Conservation (phyloP, 306 rosid genomes). For the Ormosia emarginata region DNA sequence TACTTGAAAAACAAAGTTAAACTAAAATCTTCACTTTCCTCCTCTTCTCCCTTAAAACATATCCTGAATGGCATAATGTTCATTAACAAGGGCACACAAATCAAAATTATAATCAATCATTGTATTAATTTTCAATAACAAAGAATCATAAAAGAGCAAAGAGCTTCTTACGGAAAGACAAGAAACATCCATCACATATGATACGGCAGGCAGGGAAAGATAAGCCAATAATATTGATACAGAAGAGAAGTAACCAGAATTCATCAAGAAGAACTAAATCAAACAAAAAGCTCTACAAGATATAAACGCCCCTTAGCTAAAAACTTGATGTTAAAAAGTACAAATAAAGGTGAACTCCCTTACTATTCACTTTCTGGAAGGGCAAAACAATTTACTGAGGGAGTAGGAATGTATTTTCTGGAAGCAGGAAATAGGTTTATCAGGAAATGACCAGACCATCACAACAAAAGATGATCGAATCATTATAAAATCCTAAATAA, state of each 20-base stretch:
- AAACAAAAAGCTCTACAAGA: constrained; percentile 34
- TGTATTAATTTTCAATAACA: background rate
- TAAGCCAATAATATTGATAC: background rate
- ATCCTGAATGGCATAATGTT: background rate
- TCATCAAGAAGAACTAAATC: background rate
- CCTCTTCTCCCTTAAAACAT: background rate
- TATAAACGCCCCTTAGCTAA: constrained; percentile 34
- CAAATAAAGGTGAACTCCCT: constrained; percentile 39
- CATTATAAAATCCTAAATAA: constrained; percentile 29
- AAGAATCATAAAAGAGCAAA: background rate
- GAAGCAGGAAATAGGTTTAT: constrained; percentile 28
- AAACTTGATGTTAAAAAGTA: constrained; percentile 32
- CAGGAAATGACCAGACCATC: constrained; percentile 41
- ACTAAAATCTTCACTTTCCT: background rate
- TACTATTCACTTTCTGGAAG: constrained; percentile 34
- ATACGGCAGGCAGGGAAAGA: background rate
- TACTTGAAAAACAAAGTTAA: too few relatives aligned
- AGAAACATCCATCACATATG: background rate
- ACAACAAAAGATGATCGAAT: constrained; percentile 20
- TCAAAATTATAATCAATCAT: background rate
- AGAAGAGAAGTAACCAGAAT: constrained; percentile 3
- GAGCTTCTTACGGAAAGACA: background rate
- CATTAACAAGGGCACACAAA: background rate
- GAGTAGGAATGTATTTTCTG: constrained; percentile 23
- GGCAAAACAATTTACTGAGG: constrained; percentile 39